Conservation (phyloP, 345 rosid genomes). For the Odontarrhena argentea region DNA sequence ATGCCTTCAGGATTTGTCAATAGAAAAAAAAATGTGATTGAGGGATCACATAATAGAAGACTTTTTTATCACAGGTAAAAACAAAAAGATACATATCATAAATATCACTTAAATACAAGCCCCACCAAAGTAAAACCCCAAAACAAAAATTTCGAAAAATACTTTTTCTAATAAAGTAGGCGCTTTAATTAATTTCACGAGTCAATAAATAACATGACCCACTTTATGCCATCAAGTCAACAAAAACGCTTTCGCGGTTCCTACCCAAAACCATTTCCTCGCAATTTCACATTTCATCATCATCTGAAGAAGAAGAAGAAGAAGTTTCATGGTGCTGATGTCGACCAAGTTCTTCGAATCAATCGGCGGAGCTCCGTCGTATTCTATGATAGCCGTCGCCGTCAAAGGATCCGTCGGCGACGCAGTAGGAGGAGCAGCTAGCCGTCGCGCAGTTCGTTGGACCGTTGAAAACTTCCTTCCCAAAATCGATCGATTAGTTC, state of each 20-base stretch:
- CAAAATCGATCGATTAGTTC: constrained; percentile 54
- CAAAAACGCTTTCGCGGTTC: neutral
- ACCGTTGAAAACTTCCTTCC: constrained; percentile 59
- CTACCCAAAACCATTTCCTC: constrained; percentile 3
- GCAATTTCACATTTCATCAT: neutral
- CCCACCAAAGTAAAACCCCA: neutral
- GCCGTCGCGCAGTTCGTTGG: constrained; percentile 83
- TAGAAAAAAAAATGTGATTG: too few species aligned
- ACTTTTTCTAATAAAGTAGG: constrained; percentile 30
- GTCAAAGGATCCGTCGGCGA: constrained; percentile 59
- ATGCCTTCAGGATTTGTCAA: too few species aligned
- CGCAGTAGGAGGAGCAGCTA: constrained; percentile 56
- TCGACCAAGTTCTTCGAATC: constrained; percentile 30
- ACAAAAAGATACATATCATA: neutral
- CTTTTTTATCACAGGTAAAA: too few species aligned
- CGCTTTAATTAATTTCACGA: neutral
- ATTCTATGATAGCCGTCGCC: constrained; percentile 54
- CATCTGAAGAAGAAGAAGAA: neutral
- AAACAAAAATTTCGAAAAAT: neutral
- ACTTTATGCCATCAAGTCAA: constrained; percentile 19
- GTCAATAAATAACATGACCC: constrained; percentile 34
- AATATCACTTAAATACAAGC: neutral
- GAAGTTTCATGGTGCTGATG: constrained; percentile 36
- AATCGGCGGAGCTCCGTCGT: constrained; percentile 33
- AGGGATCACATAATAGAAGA: too few species aligned